phyloP scores from a whole-genome alignment of 2,329 filamentous ascomycete species.

The Cladophialophora psammophila region DNA sequence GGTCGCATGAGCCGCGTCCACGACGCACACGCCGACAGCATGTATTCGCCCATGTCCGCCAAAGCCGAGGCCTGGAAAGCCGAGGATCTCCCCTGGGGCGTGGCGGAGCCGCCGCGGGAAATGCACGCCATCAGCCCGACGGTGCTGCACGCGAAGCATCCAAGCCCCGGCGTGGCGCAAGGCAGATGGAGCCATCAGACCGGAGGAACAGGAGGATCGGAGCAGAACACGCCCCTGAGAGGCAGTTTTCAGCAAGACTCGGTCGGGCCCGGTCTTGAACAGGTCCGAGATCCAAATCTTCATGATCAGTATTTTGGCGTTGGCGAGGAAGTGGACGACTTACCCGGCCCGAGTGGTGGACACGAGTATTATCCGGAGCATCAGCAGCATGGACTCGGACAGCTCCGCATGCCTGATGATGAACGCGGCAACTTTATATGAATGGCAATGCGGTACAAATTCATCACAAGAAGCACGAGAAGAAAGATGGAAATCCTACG shows the following conservation, averaged over 20 bases:
- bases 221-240: conserved; percentile 36
- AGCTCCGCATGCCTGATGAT: conserved; percentile 18
- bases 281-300: conserved; percentile 38
- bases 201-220: conserved; percentile 16
- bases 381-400: conserved; percentile 20
- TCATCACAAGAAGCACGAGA: neutral
- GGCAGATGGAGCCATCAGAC: conserved; percentile 32
- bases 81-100: conserved; percentile 25
- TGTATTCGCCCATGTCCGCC: conserved; percentile 34
- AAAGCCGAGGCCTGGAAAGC: conserved; percentile 27
- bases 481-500: neutral
- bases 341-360: conserved; percentile 26
- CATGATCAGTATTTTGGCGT: conserved; percentile 41
- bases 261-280: conserved; percentile 36
- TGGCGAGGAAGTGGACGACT: conserved; percentile 23
- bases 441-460: neutral
- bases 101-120: conserved; percentile 33
- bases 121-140: conserved; percentile 38
- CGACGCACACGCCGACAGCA: conserved; percentile 33
- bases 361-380: neutral
- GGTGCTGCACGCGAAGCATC: conserved; percentile 28
- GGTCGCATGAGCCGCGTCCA: conserved; percentile 39
- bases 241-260: conserved; percentile 38
- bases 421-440: conserved; percentile 17
- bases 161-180: conserved; percentile 38